Evolutionary conservation across 345 rosid species (phyloP).

Genomic region (Eucalyptus sideroxylon): DNA sequence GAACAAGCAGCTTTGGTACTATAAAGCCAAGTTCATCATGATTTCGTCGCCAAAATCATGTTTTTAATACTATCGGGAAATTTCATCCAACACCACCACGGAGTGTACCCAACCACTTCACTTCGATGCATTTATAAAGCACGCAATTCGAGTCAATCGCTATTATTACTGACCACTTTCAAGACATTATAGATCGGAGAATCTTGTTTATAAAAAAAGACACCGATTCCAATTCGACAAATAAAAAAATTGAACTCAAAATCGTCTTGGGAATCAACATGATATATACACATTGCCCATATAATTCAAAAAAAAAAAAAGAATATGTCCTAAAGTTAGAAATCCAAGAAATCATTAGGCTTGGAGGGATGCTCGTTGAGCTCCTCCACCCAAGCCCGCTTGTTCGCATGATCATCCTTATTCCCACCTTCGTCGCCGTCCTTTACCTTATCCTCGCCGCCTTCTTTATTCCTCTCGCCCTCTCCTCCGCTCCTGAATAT

Average conservation of each 20-base stretch:
- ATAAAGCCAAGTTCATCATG: not conserved
- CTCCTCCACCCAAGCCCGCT: not conserved
- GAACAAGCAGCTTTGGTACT: not conserved
- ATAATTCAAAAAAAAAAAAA: not conserved
- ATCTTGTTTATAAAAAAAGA: not conserved
- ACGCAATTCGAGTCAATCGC: too few species aligned
- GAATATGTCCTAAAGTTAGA: not conserved
- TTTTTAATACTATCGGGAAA: too few species aligned
- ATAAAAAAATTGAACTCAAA: not conserved
- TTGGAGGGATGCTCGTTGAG: not conserved
- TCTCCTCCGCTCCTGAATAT: slow-evolving; percentile 7
- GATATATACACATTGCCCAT: not conserved
- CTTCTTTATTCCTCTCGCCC: not conserved
- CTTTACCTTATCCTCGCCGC: not conserved
- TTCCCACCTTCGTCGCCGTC: not conserved
- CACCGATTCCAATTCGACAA: not conserved
- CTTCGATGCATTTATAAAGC: too few species aligned
- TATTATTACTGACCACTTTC: too few species aligned
- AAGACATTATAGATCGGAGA: too few species aligned
- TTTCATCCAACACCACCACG: not conserved
- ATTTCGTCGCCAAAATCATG: too few species aligned
- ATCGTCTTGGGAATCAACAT: too few species aligned
- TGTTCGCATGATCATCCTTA: not conserved
- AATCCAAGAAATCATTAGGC: slow-evolving; percentile 11
- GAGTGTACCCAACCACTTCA: too few species aligned